phyloP scores from a whole-genome alignment of 345 rosid species.

The Pistacia atlantica region DNA sequence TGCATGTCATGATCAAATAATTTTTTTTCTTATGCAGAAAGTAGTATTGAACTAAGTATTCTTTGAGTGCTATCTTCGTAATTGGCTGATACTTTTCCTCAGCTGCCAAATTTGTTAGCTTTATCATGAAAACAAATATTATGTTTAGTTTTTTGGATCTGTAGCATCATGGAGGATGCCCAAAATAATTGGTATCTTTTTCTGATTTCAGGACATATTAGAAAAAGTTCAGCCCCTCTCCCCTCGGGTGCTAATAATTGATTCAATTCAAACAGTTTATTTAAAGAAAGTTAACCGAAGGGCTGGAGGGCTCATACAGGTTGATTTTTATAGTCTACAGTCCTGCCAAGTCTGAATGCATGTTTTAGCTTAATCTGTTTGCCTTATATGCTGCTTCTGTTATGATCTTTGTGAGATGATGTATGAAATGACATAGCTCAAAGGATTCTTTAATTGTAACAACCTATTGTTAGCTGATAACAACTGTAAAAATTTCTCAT shows the following conservation, averaged over 20 bases:
- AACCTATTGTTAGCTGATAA: constrained; percentile 1
- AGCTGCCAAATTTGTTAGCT: too few relatives aligned
- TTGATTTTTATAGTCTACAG: constrained; percentile 21
- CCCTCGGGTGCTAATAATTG: constrained; percentile 76
- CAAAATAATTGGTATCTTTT: constrained; percentile 6
- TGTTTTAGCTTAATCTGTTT: background rate
- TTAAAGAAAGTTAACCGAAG: constrained; percentile 69
- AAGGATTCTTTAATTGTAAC: background rate
- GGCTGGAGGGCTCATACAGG: constrained; percentile 94
- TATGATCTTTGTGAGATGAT: background rate
- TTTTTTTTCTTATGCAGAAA: background rate
- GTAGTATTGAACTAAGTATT: background rate
- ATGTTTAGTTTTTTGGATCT: too few relatives aligned
- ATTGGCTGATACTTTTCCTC: too few relatives aligned
- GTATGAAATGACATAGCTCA: background rate
- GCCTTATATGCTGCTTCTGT: constrained; percentile 1
- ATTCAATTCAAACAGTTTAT: constrained; percentile 90
- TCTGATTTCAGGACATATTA: constrained; percentile 67
- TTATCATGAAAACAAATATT: too few relatives aligned
- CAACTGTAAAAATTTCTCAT: background rate
- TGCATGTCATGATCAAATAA: background rate
- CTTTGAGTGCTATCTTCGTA: too few relatives aligned
- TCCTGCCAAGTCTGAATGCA: background rate
- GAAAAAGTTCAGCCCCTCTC: constrained; percentile 58
- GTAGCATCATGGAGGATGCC: background rate